These are phyloP conservation scores for Fraxinus americana DNA, from an alignment of 257 asterid species.

Conservation along the genomic window DNA sequence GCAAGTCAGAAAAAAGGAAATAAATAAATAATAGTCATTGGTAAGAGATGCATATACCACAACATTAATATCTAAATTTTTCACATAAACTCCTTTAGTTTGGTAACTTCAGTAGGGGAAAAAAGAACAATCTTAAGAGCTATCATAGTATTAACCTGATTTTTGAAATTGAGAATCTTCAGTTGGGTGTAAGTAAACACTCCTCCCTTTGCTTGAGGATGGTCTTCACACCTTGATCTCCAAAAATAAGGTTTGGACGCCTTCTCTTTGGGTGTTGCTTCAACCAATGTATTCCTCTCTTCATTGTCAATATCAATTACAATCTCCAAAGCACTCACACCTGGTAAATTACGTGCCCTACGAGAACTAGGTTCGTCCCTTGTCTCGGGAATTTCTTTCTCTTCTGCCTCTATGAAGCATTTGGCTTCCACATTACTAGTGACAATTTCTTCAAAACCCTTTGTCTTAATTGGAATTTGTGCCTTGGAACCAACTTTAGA, in stretches of 20 bases:
- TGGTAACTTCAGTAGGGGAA: neutral
- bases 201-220: conserved; percentile 40
- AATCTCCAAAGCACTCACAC: conserved; percentile 48
- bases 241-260: conserved; percentile 50
- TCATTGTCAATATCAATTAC: conserved; percentile 54
- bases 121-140: neutral
- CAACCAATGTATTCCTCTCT: conserved; percentile 34
- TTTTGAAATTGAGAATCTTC: conserved; percentile 50
- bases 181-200: conserved; percentile 30
- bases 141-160: conserved; percentile 48
- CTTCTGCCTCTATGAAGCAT: conserved; percentile 32
- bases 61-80: neutral
- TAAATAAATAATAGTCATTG: neutral
- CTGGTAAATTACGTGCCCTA: conserved; percentile 38
- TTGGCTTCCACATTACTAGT: conserved; percentile 25
- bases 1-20: too few species aligned
- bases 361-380: conserved; percentile 33
- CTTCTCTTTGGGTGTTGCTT: conserved; percentile 65
- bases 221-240: conserved; percentile 38
- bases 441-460: conserved; percentile 29
- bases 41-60: neutral
- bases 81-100: neutral
- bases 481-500: conserved; percentile 27
- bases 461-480: conserved; percentile 29
- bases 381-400: conserved; percentile 25